Base-by-base conservation (phyloP, 495 filamentous ascomycete genomes). In the Penicillium dipodomyicola region DNA sequence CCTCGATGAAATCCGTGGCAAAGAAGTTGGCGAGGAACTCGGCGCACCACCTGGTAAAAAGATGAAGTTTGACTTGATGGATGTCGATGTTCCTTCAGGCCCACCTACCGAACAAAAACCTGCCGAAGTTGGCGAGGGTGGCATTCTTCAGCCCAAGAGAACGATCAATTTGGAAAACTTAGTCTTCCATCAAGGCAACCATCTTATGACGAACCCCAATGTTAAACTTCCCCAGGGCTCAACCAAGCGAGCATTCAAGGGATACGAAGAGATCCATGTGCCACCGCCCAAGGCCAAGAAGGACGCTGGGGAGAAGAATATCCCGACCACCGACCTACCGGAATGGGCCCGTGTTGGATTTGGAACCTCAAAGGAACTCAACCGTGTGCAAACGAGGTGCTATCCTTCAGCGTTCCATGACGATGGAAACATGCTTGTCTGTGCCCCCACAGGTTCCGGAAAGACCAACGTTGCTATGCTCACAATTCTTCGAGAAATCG, bases 401-500 rank as follows among this genome's bases (percentile, higher is more conserved):
- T 99, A 83, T 65, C 90, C 92, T 3, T 81, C 87, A 1, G 94
- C 94, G 1, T 99, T 99, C 68, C 82, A 90, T 46, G 89, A 96
- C 57, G 94, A 99, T 74, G 92, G 90, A 1, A 99, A 99, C 68
- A 89, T 97, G 86, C 86, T 99, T 17, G 86, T 99, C 62, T 99
- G 94, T 73, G 94, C 94, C 5, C 94, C 94, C 0, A 99, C 94
- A 17, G 94, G 94, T 54, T 96, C 91, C 65, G 94, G 94, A 65
- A 99, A 99, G 75, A 99, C 94, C 11, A 99, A 99, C 67, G 94
- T 99, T 57, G 94, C 92, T 27, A 97, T 99, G 95, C 82, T 99
- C 39, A 84, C 92, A 6, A 96, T 99, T 52, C 82, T 97, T 10
- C 88, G 95, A 41, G 94, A 99, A 69, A 94, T 99, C 61, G 95